A percentile compares a stretch with the other conserved stretches of the same genome.
Conservation (phyloP, 148 eudicot genomes). For the Vaccinium darrowii region DNA sequence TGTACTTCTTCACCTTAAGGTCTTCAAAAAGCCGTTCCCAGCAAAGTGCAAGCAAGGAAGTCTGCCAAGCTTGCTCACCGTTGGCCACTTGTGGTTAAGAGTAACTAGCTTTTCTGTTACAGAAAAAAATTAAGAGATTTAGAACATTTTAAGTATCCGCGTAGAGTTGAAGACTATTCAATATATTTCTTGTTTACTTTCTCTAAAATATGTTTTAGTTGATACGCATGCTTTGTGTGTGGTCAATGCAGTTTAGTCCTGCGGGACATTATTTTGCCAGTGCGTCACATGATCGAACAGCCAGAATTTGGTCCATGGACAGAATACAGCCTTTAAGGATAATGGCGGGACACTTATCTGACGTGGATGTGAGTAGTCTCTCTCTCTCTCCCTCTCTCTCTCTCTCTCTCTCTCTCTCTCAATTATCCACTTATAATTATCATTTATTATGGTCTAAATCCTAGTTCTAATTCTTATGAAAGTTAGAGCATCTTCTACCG, state of each 20-base stretch:
- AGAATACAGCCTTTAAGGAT: slow-evolving; percentile 90
- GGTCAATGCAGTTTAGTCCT: slow-evolving; percentile 87
- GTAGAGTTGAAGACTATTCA: not conserved
- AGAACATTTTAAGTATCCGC: not conserved
- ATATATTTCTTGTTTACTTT: not conserved
- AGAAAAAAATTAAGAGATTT: not conserved
- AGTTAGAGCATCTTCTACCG: not conserved
- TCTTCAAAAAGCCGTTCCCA: not conserved
- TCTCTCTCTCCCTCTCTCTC: not conserved
- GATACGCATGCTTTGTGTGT: slow-evolving; percentile 1
- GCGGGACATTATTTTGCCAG: slow-evolving; percentile 95
- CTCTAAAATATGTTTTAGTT: not conserved
- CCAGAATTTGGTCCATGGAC: slow-evolving; percentile 97
- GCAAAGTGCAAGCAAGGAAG: not conserved
- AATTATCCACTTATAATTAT: not conserved
- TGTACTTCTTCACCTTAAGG: slow-evolving; percentile 1
- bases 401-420: too few species aligned
- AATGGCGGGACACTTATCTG: slow-evolving; percentile 99
- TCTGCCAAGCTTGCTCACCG: not conserved
- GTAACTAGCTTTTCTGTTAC: not conserved
- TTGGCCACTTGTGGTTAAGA: not conserved
- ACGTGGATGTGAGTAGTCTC: slow-evolving; percentile 80
- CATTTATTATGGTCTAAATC: not conserved
- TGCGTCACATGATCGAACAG: slow-evolving; percentile 97
- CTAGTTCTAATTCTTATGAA: not conserved